Evolutionary conservation across 2,329 filamentous ascomycete genomes (phyloP), one percentile per base, ranked within the genome.

Genomic region (Lasiodiplodia sp.): DNA sequence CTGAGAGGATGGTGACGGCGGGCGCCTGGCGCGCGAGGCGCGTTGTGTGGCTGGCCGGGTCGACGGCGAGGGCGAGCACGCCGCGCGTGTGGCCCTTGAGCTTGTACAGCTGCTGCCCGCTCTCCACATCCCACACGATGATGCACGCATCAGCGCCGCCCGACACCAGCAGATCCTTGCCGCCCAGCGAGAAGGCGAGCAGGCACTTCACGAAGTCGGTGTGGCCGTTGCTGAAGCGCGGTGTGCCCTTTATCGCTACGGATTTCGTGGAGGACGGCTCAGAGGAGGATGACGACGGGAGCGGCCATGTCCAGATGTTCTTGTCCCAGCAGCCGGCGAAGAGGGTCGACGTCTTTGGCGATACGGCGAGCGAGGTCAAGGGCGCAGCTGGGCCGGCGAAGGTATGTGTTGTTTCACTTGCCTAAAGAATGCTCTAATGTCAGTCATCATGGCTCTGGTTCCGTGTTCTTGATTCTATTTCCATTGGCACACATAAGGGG

Each of bases 271-370:
- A 51, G 40, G 58, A 37, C n/a, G 44, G 44, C 40, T 34, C 31
- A 3, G 58, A 14, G n/a, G 62, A 14, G 16, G 67, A 25, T 16
- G 70, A 31, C 47, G n/a, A 18, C 4, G 37, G 21, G 8, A 69
- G 28, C 2, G 75, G 86, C 92, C 93, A 97, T 38, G 91, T 92
- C 90, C 94, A 97, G 69, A 98, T 87, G 23, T 88, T 86, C 82
- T 97, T 97, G 81, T 99, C 95, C 96, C 96, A 99, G 69, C 91
- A 96, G 40, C 94, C 95, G 28, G 93, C 93, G 78, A 93, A 97
- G 12, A 97, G 77, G 1, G 86, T 91, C 63, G 75, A 73, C 4
- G 75, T 75, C 14, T 68, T 63, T 2, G 73, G 60, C 5, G 75
- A 77, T 21, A 79, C 63, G 37, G 75, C 75, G 53, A 80, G 62